Conservation (phyloP, 116 monocot genomes). For the Papilionanthe hybrid region DNA sequence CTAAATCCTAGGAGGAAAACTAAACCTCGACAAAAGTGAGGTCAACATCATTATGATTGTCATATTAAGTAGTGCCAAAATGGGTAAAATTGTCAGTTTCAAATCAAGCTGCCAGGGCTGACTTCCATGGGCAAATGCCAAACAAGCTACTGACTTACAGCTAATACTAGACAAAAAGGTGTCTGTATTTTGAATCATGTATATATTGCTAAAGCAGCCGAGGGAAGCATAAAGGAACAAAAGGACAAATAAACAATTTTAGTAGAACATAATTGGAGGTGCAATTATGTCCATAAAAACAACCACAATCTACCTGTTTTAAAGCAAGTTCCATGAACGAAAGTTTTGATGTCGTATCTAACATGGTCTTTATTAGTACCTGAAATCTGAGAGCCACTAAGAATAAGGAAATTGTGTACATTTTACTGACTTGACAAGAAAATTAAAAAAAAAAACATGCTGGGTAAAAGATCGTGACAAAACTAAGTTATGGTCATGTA, state of each 20-base stretch:
- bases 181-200: not conserved
- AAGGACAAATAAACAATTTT: not conserved
- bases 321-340: constrained; percentile 10
- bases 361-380: not conserved
- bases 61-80: not conserved
- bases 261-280: not conserved
- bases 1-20: no score
- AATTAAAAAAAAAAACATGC: not conserved
- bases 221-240: not conserved
- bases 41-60: not conserved
- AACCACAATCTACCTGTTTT: constrained; percentile 1
- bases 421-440: not conserved
- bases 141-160: not conserved
- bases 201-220: not conserved
- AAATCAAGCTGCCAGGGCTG: not conserved
- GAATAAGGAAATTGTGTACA: not conserved
- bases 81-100: not conserved
- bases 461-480: not conserved
- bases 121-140: not conserved
- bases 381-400: not conserved
- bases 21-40: no score
- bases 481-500: not conserved
- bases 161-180: not conserved
- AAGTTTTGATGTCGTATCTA: not conserved
- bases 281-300: not conserved